Conservation (phyloP, 1,284 basidiomycete species). For the Sporisorium exsertum region DNA sequence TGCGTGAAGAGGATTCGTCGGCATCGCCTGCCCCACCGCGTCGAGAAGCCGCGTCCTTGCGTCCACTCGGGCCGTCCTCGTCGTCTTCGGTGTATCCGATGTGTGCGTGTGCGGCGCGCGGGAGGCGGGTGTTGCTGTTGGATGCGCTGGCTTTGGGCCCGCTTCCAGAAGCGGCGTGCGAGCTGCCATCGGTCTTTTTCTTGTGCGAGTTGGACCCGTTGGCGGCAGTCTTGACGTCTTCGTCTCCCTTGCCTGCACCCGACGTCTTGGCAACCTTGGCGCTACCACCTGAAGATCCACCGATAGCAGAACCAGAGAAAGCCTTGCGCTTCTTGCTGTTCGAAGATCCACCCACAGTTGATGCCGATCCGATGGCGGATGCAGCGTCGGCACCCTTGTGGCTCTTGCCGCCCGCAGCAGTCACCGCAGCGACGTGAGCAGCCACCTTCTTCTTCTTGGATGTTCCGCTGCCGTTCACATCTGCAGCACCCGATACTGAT, state of each 20-base stretch:
- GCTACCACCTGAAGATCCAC: constrained; percentile 7
- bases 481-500: constrained; percentile 11
- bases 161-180: constrained; percentile 9
- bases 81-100: constrained; percentile 45
- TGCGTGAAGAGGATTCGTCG: constrained; percentile 22
- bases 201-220: constrained; percentile 40
- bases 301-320: constrained; percentile 24
- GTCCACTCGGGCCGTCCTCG: constrained; percentile 33
- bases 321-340: constrained; percentile 53
- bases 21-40: constrained; percentile 23
- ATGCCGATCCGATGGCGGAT: constrained; percentile 23
- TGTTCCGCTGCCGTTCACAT: constrained; percentile 20
- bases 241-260: constrained; percentile 32
- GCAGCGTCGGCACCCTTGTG: constrained; percentile 32
- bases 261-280: constrained; percentile 41
- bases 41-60: constrained; percentile 30
- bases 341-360: constrained; percentile 13
- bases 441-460: constrained; percentile 51
- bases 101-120: constrained; percentile 46
- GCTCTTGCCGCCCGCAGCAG: constrained; percentile 33
- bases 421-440: constrained; percentile 19
- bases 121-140: constrained; percentile 45
- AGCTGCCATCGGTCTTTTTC: constrained; percentile 33
- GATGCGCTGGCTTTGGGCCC: constrained; percentile 23
- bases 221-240: constrained; percentile 48